Conservation (phyloP, 129 eudicot species). For the Lactuca sativa region DNA sequence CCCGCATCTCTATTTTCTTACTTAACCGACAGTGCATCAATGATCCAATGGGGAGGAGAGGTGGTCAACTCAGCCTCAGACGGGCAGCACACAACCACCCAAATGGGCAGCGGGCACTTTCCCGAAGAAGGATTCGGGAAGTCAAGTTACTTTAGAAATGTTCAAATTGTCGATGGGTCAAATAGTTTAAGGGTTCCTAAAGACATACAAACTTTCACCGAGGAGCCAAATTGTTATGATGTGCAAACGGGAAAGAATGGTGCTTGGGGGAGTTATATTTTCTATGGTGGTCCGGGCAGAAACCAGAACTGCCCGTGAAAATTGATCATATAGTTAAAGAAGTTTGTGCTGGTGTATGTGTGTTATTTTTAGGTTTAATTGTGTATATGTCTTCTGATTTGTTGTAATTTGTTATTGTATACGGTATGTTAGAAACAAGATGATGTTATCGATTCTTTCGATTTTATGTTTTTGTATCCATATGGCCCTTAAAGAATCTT, state of each 20-base stretch:
- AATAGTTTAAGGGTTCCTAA: slow-evolving; percentile 62
- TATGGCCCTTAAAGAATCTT: background rate
- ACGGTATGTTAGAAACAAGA: background rate
- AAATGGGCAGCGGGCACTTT: slow-evolving; percentile 92
- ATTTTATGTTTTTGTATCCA: background rate
- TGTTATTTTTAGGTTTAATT: slow-evolving; percentile 30
- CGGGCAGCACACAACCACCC: slow-evolving; percentile 86
- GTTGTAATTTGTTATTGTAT: background rate
- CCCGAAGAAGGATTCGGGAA: slow-evolving; percentile 83
- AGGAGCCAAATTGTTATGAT: slow-evolving; percentile 66
- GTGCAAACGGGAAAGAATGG: slow-evolving; percentile 65
- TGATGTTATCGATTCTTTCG: background rate
- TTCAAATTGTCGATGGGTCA: slow-evolving; percentile 72
- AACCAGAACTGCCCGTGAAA: slow-evolving; percentile 53
- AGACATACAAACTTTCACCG: slow-evolving; percentile 64
- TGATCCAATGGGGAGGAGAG: slow-evolving; percentile 95
- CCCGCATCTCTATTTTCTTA: slow-evolving; percentile 69
- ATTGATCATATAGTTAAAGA: background rate
- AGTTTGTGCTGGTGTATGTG: slow-evolving; percentile 9
- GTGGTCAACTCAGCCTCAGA: slow-evolving; percentile 79
- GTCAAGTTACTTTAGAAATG: slow-evolving; percentile 70
- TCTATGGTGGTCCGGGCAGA: slow-evolving; percentile 88
- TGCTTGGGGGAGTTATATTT: slow-evolving; percentile 75
- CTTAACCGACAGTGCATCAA: slow-evolving; percentile 69
- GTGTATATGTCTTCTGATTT: slow-evolving; percentile 20